Percentiles rank a stretch among this genome's conserved stretches.
These are phyloP conservation scores for Phytophthora meadii DNA, from an alignment of 352 stramenopile genomes.

Conservation along the genomic window DNA sequence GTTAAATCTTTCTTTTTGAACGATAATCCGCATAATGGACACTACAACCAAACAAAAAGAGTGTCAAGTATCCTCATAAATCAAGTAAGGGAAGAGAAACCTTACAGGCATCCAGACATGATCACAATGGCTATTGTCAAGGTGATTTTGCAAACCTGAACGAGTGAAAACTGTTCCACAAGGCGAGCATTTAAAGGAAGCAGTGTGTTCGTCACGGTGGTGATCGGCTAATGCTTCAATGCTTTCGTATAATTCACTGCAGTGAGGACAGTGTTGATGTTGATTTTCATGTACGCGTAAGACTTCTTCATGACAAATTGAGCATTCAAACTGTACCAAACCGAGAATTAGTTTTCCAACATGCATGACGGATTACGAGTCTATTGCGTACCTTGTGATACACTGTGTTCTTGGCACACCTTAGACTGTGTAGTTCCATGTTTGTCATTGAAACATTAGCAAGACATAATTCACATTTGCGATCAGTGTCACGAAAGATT, in stretches of 20 bases:
- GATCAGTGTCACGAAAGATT: background rate
- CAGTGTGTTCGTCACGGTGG: slow-evolving; percentile 26
- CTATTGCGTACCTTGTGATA: slow-evolving; percentile 56
- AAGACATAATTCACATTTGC: slow-evolving; percentile 43
- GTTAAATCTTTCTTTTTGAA: slow-evolving; percentile 55
- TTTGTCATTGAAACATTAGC: slow-evolving; percentile 37
- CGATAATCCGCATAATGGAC: slow-evolving; percentile 52
- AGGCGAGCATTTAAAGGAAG: slow-evolving; percentile 31
- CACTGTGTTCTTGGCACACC: slow-evolving; percentile 48
- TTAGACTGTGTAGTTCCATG: slow-evolving; percentile 50
- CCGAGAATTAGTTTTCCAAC: slow-evolving; percentile 1
- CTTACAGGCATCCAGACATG: slow-evolving; percentile 39
- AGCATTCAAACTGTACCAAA: slow-evolving; percentile 48
- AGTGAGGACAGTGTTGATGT: slow-evolving; percentile 56
- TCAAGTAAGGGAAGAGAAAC: background rate
- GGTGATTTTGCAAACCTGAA: slow-evolving; percentile 29
- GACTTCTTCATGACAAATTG: slow-evolving; percentile 43
- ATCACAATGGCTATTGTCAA: slow-evolving; percentile 22
- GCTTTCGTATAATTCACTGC: slow-evolving; percentile 30
- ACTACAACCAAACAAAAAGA: slow-evolving; percentile 32
- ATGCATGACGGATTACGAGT: background rate
- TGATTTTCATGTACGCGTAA: slow-evolving; percentile 30
- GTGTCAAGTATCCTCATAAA: background rate
- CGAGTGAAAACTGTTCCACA: slow-evolving; percentile 43
- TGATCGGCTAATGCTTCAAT: slow-evolving; percentile 21